Conservation (phyloP, 495 filamentous ascomycete genomes). For the Podospora didyma region DNA sequence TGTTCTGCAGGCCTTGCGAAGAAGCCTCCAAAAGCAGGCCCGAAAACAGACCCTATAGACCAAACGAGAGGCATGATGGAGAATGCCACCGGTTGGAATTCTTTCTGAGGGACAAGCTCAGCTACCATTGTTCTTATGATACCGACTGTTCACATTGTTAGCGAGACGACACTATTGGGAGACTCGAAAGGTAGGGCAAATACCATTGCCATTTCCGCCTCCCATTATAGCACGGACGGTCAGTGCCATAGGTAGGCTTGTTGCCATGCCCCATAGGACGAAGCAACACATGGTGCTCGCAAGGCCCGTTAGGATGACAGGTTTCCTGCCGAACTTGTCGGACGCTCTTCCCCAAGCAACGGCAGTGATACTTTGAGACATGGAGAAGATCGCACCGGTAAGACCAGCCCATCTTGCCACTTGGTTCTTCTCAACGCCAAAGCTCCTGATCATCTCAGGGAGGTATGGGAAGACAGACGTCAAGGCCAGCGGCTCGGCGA, state of each 20-base stretch:
- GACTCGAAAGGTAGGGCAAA: conserved; percentile 10
- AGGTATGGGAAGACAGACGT: conserved; percentile 89
- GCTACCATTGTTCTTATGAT: conserved; percentile 69
- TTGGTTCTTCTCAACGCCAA: conserved; percentile 66
- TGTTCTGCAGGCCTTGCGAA: conserved; percentile 75
- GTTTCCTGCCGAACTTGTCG: conserved; percentile 71
- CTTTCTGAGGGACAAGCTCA: conserved; percentile 74
- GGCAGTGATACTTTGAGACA: conserved; percentile 68
- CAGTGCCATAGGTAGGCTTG: conserved; percentile 67
- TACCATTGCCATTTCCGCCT: conserved; percentile 60
- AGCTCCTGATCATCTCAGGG: conserved; percentile 80
- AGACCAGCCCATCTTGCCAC: conserved; percentile 76
- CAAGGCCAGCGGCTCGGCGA: conserved; percentile 79
- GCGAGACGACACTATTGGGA: not conserved
- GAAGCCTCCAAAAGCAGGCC: conserved; percentile 80
- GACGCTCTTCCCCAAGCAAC: conserved; percentile 77
- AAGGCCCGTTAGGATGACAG: conserved; percentile 65
- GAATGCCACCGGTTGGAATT: conserved; percentile 78
- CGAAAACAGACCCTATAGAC: conserved; percentile 81
- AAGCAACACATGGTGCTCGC: conserved; percentile 68
- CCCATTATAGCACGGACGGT: conserved; percentile 64
- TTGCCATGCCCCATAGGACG: conserved; percentile 74
- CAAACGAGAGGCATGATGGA: conserved; percentile 81
- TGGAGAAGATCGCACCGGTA: conserved; percentile 66
- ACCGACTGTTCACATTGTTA: conserved; percentile 41